A percentile compares a stretch with the other conserved stretches of the same genome.
These are phyloP conservation scores for Phytophthora syringae DNA, from an alignment of 352 stramenopile species.

Conservation along the genomic window DNA sequence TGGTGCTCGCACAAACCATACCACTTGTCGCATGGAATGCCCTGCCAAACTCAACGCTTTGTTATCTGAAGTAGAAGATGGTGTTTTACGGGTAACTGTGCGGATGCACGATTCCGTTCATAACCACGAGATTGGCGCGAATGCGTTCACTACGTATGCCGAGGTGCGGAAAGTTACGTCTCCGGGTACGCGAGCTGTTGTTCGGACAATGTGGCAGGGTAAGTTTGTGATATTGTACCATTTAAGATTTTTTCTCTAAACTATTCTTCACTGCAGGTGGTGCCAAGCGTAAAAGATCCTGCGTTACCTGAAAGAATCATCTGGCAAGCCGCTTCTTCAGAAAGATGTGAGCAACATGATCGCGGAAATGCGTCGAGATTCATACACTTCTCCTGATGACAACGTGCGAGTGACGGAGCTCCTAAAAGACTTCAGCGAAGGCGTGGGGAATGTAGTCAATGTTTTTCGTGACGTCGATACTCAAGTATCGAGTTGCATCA, in stretches of 20 bases:
- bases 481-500: conserved; percentile 6
- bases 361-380: conserved; percentile 1
- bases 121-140: background rate
- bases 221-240: background rate
- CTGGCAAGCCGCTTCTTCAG: conserved; percentile 7
- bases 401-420: conserved; percentile 11
- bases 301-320: conserved; percentile 9
- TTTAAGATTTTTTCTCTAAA: background rate
- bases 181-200: background rate
- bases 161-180: background rate
- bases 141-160: background rate
- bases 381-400: conserved; percentile 10
- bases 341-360: conserved; percentile 29
- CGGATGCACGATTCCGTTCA: background rate
- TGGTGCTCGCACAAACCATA: background rate
- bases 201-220: background rate
- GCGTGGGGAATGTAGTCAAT: conserved; percentile 13
- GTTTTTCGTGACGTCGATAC: background rate
- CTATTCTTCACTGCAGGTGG: conserved; percentile 1
- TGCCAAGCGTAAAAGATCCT: conserved; percentile 10
- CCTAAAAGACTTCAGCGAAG: conserved; percentile 13
- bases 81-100: background rate
- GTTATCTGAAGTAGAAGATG: background rate
- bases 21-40: background rate
- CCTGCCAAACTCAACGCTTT: background rate